Conservation (phyloP, 1,284 basidiomycete species). For the Polyporus tsugae region DNA sequence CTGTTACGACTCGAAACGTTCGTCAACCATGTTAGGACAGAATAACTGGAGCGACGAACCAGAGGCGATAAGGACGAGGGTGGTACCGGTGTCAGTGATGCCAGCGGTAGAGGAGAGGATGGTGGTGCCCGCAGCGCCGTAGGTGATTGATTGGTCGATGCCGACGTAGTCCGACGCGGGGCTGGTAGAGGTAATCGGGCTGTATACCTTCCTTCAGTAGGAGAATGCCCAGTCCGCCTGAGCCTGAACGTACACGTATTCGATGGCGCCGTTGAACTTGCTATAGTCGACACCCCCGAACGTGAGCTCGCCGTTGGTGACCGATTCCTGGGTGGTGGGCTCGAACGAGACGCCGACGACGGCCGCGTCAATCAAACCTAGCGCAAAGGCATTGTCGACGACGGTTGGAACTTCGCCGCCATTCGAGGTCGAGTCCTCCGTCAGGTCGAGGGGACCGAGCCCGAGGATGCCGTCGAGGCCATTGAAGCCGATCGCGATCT, state of each 20-base stretch:
- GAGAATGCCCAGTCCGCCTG: background rate
- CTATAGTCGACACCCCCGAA: conserved; percentile 2
- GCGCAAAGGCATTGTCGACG: conserved; percentile 55
- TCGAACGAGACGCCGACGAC: conserved; percentile 57
- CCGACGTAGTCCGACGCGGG: conserved; percentile 60
- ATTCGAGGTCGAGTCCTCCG: conserved; percentile 42
- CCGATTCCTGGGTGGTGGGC: conserved; percentile 43
- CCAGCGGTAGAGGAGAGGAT: conserved; percentile 37
- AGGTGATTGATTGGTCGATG: conserved; percentile 57
- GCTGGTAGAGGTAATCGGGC: conserved; percentile 54
- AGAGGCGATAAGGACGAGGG: conserved; percentile 47
- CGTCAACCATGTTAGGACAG: background rate
- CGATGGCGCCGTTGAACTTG: background rate
- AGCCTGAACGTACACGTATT: conserved; percentile 45
- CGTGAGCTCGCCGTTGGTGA: conserved; percentile 34
- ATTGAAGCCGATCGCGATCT: conserved; percentile 44
- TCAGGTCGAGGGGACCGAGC: conserved; percentile 45
- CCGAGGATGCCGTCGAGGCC: conserved; percentile 63
- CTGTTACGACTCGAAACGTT: background rate
- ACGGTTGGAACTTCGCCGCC: conserved; percentile 30
- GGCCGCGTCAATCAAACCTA: conserved; percentile 33
- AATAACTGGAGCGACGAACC: conserved; percentile 29
- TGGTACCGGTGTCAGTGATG: conserved; percentile 40
- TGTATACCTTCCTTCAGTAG: conserved; percentile 28
- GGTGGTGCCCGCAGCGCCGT: conserved; percentile 39